These are phyloP conservation scores for Nicotiana sylvestris DNA, from an alignment of 257 asterid genomes.

Conservation along the genomic window DNA sequence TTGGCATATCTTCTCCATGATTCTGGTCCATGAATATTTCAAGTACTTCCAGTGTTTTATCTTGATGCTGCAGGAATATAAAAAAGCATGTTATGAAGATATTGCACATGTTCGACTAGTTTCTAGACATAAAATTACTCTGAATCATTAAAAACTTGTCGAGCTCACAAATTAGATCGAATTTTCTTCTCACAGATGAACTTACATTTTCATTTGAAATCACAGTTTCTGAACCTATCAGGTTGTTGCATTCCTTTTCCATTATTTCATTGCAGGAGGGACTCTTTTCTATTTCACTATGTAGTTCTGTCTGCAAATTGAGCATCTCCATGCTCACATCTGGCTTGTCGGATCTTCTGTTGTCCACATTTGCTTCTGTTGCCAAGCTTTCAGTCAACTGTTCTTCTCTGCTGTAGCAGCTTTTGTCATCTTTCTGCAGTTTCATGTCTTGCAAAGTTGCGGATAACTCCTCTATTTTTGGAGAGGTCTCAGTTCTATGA, in stretches of 20 bases:
- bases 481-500: constrained; percentile 34
- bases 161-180: neutral
- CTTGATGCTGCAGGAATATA: constrained; percentile 38
- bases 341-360: neutral
- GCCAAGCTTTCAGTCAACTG: constrained; percentile 22
- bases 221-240: constrained; percentile 15
- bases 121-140: neutral
- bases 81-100: constrained; percentile 12
- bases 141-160: neutral
- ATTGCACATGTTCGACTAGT: neutral
- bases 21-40: constrained; percentile 25
- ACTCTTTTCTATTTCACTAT: constrained; percentile 12
- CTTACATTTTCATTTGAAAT: constrained; percentile 42
- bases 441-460: constrained; percentile 36
- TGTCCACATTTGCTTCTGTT: constrained; percentile 22
- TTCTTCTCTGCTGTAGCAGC: constrained; percentile 20
- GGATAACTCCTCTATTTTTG: constrained; percentile 36
- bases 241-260: constrained; percentile 33
- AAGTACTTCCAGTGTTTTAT: constrained; percentile 2
- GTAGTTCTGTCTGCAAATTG: neutral
- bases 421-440: constrained; percentile 36
- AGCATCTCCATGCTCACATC: constrained; percentile 20
- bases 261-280: constrained; percentile 7
- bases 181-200: neutral
- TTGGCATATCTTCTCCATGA: constrained; percentile 16